Base-by-base conservation (phyloP, 2,329 filamentous ascomycete genomes). In the Cladosporium cucumerinum region DNA sequence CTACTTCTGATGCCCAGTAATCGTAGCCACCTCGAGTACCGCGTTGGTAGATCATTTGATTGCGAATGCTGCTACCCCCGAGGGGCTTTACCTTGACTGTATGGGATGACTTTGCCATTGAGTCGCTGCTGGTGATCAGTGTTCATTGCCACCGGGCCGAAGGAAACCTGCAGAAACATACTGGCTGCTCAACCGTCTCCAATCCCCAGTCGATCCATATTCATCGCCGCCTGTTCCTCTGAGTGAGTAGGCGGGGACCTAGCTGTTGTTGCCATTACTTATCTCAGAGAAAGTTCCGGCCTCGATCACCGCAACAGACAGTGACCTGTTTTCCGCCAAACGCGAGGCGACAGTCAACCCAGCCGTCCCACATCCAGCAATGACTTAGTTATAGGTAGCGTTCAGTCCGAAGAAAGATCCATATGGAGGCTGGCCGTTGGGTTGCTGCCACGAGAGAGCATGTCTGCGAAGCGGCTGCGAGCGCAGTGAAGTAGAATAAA, bases 1-100 rank as follows among this genome's bases (percentile, higher is more conserved):
- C 73, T 4, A 78, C 76, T 21, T 71, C 67, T 39, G 78, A 70
- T 2, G 76, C 76, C 74, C 76, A 79, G 36, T 51, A 65, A 57
- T 76, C 68, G 66, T 77, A 72, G 16, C 71, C 70, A 12, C 70
- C 76, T 14, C 66, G 65, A 4, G 74, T 75, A 1, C 71, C 69
- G 16, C 75, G 68, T 34, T 72, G 71, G 39, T 70, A 73, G 52
- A 69, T 67, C 69, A 72, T 70, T 58, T 71, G 67, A 34, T 72
- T 72, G 5, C 68, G 65, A 7, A 67, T 72, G 21, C 69, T 72
- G 49, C 66, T 71, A 25, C 73, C 73, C 34, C 72, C 73, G 3
- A 75, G 55, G 55, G 36, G 57, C 66, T 61, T 71, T 74, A 23
- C 72, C 73, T 65, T 72, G 71, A 11, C 70, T 66, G 62, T 74